phyloP scores from a whole-genome alignment of 139 green algal species.

The Chlamydomonas asymmetrica region DNA sequence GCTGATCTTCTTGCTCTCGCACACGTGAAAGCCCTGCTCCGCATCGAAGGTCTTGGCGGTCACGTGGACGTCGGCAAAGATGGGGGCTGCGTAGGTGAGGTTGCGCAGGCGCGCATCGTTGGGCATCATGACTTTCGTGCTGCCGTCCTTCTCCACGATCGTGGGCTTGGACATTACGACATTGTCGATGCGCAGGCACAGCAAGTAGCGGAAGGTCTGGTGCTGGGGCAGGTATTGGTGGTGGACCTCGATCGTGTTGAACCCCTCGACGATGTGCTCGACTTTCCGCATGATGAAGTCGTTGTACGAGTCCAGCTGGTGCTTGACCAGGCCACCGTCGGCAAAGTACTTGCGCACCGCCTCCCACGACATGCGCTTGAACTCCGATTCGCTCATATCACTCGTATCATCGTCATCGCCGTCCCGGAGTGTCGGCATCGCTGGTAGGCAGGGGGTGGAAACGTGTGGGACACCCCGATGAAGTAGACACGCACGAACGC shows the following conservation, averaged over 20 bases:
- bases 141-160: slow-evolving; percentile 81
- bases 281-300: slow-evolving; percentile 86
- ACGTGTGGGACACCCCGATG: no score
- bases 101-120: slow-evolving; percentile 83
- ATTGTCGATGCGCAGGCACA: not conserved
- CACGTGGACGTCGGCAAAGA: slow-evolving; percentile 78
- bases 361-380: no score
- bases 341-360: no score
- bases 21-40: slow-evolving; percentile 2
- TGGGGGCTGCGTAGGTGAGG: slow-evolving; percentile 84
- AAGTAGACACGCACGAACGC: no score
- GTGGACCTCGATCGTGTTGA: slow-evolving; percentile 21
- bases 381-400: no score
- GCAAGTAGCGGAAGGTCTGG: not conserved
- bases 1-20: slow-evolving; percentile 50
- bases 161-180: slow-evolving; percentile 72
- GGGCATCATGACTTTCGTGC: slow-evolving; percentile 78
- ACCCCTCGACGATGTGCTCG: slow-evolving; percentile 34
- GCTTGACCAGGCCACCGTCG: slow-evolving; percentile 85
- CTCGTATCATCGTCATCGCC: no score
- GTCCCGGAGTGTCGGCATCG: no score
- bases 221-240: not conserved
- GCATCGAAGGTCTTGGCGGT: slow-evolving; percentile 31
- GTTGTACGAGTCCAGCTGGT: slow-evolving; percentile 93
- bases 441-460: no score